Percentiles rank a stretch among this genome's conserved stretches.
Conservation (phyloP, 495 filamentous ascomycete species). For the Parmelia sp. region DNA sequence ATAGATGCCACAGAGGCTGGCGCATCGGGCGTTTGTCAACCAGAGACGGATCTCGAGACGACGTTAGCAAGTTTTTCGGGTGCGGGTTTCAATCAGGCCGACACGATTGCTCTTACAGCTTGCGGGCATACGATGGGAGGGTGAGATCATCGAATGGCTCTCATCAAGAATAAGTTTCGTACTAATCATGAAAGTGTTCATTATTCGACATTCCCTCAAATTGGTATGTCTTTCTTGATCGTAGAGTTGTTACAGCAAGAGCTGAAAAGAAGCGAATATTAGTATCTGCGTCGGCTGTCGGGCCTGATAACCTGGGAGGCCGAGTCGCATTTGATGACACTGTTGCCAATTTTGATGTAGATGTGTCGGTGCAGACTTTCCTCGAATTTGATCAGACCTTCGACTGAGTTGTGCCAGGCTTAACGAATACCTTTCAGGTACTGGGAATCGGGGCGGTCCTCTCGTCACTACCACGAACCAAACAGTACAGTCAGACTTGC, state of each 20-base stretch:
- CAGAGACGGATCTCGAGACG: conserved; percentile 46
- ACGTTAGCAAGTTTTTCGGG: conserved; percentile 50
- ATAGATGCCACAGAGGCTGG: conserved; percentile 48
- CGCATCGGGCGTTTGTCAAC: conserved; percentile 49
- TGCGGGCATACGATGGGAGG: conserved; percentile 58
- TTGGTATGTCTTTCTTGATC: conserved; percentile 30
- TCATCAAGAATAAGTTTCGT: too few relatives aligned
- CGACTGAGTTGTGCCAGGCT: conserved; percentile 14
- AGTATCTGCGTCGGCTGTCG: conserved; percentile 36
- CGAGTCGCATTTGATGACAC: conserved; percentile 42
- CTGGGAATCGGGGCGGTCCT: conserved; percentile 28
- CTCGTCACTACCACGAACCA: conserved; percentile 38
- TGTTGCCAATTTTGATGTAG: conserved; percentile 37
- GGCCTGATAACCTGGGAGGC: conserved; percentile 37
- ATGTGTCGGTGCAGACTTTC: neutral
- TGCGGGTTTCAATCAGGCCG: conserved; percentile 48
- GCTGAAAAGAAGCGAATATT: neutral
- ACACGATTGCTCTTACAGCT: conserved; percentile 56
- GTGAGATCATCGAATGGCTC: neutral
- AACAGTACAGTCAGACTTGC: conserved; percentile 47
- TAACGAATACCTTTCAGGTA: conserved; percentile 49
- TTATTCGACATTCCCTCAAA: conserved; percentile 45
- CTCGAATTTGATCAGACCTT: neutral
- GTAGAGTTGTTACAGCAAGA: neutral
- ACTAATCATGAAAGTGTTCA: conserved; percentile 38